phyloP scores from a whole-genome alignment of 2,329 filamentous ascomycete genomes.

The Mollisia scopiformis region DNA sequence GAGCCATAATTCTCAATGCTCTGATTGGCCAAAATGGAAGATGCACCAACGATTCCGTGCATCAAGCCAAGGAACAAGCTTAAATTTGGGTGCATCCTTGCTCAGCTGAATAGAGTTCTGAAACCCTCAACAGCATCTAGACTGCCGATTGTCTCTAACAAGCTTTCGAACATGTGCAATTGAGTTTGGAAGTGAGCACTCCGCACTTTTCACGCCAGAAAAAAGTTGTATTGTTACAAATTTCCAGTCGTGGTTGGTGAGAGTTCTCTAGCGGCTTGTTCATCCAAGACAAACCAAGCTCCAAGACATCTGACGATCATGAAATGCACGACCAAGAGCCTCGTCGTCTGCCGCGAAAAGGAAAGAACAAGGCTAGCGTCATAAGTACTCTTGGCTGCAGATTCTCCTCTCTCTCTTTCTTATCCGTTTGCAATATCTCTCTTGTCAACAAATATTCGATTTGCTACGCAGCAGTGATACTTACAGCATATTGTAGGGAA shows the following conservation, averaged over 20 bases:
- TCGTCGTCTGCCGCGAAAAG: neutral
- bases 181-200: neutral
- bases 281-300: neutral
- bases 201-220: neutral
- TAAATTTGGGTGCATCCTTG: constrained; percentile 2
- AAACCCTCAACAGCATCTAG: neutral
- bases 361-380: neutral
- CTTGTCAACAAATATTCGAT: neutral
- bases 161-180: neutral
- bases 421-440: neutral
- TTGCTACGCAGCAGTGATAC: neutral
- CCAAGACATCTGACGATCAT: neutral
- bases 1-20: neutral
- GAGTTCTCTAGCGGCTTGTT: neutral
- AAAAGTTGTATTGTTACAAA: too few relatives aligned
- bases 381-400: neutral
- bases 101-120: neutral
- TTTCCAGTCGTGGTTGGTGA: neutral
- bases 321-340: neutral
- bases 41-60: neutral
- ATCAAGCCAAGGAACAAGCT: neutral
- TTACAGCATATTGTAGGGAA: neutral
- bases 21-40: neutral
- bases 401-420: neutral
- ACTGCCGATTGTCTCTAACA: neutral